Evolutionary conservation across 306 rosid genomes (phyloP).

Genomic region (Ormosia semicastrata): DNA sequence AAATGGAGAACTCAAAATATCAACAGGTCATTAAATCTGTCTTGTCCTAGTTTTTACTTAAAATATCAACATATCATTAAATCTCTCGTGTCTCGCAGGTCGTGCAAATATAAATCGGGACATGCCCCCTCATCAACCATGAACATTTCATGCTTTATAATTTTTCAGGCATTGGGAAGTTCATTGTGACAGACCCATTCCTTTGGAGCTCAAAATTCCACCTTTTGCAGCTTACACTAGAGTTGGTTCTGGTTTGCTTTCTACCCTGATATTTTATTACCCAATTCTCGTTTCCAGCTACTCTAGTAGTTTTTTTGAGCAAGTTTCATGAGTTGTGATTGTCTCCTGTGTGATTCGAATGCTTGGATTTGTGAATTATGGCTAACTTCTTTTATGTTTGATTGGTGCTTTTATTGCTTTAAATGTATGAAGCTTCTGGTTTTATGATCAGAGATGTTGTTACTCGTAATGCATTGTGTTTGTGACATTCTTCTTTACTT

Average conservation of each 20-base stretch:
- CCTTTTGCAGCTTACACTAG: background rate
- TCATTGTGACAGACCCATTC: background rate
- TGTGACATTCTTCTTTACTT: too few relatives aligned
- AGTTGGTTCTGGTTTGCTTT: background rate
- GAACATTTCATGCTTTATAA: too few relatives aligned
- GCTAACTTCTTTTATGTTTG: background rate
- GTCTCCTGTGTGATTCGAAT: background rate
- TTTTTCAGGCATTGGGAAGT: too few relatives aligned
- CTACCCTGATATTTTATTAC: background rate
- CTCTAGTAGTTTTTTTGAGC: background rate
- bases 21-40: too few relatives aligned
- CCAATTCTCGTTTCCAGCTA: background rate
- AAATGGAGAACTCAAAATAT: too few relatives aligned
- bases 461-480: background rate
- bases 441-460: background rate
- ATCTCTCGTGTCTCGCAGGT: too few relatives aligned
- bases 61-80: too few relatives aligned
- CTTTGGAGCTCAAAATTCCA: background rate
- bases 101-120: too few relatives aligned
- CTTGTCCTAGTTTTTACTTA: too few relatives aligned
- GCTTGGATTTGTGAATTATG: background rate
- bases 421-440: background rate
- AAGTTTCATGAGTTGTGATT: background rate
- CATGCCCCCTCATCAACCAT: too few relatives aligned
- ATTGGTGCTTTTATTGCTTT: background rate